phyloP scores from a whole-genome alignment of 371 early-diverging fungal genomes.

The Chytridium lagenaria region DNA sequence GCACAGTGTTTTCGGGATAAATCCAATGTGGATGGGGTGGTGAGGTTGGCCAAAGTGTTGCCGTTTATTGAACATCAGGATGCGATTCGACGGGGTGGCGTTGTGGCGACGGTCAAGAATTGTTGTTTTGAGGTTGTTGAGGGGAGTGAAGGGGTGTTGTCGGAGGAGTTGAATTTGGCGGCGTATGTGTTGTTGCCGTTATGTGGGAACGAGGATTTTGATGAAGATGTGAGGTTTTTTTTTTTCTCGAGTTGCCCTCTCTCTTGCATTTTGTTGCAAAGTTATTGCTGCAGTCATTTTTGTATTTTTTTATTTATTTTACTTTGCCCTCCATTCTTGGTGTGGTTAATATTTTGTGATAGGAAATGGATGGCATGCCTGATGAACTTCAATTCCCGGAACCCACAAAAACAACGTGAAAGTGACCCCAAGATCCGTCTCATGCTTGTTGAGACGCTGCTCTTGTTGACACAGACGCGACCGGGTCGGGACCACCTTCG shows the following conservation, averaged over 20 bases:
- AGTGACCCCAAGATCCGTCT: constrained; percentile 73
- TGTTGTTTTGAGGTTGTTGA: constrained; percentile 78
- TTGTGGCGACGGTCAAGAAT: constrained; percentile 86
- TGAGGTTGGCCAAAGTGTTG: constrained; percentile 83
- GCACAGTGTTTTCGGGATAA: constrained; percentile 67
- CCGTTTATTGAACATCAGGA: constrained; percentile 83
- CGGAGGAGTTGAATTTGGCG: constrained; percentile 74
- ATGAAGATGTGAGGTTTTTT: constrained; percentile 65
- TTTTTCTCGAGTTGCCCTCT: not conserved
- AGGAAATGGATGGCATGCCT: constrained; percentile 93
- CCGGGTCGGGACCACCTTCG: constrained; percentile 82
- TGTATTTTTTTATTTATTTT: not conserved
- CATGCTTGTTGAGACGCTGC: constrained; percentile 78
- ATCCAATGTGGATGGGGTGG: constrained; percentile 42
- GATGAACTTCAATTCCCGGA: constrained; percentile 89
- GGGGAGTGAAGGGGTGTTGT: constrained; percentile 58
- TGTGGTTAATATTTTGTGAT: no score
- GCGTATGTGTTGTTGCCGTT: constrained; percentile 89
- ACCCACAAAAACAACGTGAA: constrained; percentile 84
- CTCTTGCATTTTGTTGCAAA: not conserved
- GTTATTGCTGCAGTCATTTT: not conserved
- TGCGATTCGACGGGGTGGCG: constrained; percentile 88
- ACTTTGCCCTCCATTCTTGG: no score
- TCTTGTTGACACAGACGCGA: constrained; percentile 77
- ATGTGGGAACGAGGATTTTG: constrained; percentile 91